Percentiles rank a stretch among this genome's conserved stretches.
Evolutionary conservation across 768 basidiomycete genomes (phyloP).

Genomic region (Boletus rubroflammeus): DNA sequence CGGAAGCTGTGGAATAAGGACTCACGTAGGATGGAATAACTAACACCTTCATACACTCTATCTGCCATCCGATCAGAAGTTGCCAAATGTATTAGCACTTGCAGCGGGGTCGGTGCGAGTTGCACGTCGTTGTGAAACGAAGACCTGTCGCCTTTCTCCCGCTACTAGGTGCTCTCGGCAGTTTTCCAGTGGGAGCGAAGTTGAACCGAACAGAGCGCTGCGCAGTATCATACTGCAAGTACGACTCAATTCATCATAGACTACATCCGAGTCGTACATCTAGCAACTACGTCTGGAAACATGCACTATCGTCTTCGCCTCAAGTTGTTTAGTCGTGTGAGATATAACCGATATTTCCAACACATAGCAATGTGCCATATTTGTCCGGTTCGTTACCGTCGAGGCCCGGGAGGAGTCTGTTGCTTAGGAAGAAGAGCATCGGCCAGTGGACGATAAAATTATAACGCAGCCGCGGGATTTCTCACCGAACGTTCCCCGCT

Average conservation of each 20-base stretch:
- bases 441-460: not conserved
- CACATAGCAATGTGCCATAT: constrained; percentile 36
- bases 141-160: not conserved
- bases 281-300: constrained; percentile 22
- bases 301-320: constrained; percentile 36
- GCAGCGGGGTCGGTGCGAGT: not conserved
- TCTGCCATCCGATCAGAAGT: constrained; percentile 5
- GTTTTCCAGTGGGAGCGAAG: too few relatives aligned
- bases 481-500: not conserved
- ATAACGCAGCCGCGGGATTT: not conserved
- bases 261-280: not conserved
- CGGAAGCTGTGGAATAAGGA: not conserved
- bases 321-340: constrained; percentile 37
- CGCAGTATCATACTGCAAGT: too few relatives aligned
- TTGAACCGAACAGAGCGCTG: too few relatives aligned
- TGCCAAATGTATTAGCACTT: not conserved
- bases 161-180: not conserved
- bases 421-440: not conserved
- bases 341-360: constrained; percentile 42
- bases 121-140: not conserved
- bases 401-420: not conserved
- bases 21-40: constrained; percentile 21
- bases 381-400: not conserved
- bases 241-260: not conserved
- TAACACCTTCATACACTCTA: constrained; percentile 2